phyloP scores from a whole-genome alignment of 2,329 filamentous ascomycete genomes.

The Calonectria pauciramosa region DNA sequence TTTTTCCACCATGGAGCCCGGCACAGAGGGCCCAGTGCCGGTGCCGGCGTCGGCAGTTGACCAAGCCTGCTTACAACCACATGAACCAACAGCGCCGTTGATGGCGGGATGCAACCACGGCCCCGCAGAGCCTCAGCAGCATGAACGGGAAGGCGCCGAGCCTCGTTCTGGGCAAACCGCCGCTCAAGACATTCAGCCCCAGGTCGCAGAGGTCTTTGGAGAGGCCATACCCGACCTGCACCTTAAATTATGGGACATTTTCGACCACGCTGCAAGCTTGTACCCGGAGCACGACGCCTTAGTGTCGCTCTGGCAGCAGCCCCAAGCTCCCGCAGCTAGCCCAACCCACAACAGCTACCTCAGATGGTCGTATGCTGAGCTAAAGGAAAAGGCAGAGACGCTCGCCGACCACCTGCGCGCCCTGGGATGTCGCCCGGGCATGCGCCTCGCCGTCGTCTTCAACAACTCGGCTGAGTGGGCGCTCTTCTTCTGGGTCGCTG shows the following conservation, averaged over 20 bases:
- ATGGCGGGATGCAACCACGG: neutral
- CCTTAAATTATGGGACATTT: constrained; percentile 51
- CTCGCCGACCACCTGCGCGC: constrained; percentile 42
- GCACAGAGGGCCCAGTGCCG: neutral
- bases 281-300: constrained; percentile 52
- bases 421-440: constrained; percentile 45
- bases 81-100: neutral
- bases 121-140: constrained; percentile 8
- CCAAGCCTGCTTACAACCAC: neutral
- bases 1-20: neutral
- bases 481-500: constrained; percentile 53
- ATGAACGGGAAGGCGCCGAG: neutral
- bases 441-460: constrained; percentile 49
- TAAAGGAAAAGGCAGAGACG: constrained; percentile 41
- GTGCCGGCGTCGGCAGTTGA: neutral
- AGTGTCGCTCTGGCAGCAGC: constrained; percentile 53
- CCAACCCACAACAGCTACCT: constrained; percentile 32
- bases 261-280: constrained; percentile 42
- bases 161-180: neutral
- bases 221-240: constrained; percentile 44
- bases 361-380: constrained; percentile 49
- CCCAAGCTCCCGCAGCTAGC: constrained; percentile 26
- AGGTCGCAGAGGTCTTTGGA: constrained; percentile 47
- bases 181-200: neutral
- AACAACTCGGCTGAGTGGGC: constrained; percentile 57